Conservation (phyloP, 257 asterid species). For the Buddleja alternifolia region DNA sequence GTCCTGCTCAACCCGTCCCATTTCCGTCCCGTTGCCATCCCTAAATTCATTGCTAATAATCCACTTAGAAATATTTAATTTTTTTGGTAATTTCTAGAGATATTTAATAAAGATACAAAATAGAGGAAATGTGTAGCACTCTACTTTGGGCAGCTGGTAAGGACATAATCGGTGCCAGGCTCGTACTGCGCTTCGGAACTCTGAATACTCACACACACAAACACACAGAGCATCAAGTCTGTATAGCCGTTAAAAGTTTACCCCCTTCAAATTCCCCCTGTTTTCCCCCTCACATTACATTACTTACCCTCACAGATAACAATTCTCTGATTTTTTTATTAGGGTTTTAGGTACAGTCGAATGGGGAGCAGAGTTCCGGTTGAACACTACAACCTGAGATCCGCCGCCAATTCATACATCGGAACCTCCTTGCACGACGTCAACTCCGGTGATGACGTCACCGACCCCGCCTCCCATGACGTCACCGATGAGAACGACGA, state of each 20-base stretch:
- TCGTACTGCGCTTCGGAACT: slow-evolving; percentile 53
- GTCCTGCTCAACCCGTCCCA: no score
- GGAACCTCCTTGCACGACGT: slow-evolving; percentile 79
- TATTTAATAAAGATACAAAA: no score
- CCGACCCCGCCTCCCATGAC: slow-evolving; percentile 58
- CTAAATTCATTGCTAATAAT: no score
- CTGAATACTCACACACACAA: slow-evolving; percentile 15
- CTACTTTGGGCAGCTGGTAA: no score
- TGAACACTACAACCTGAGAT: slow-evolving; percentile 72
- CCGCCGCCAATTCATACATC: slow-evolving; percentile 72
- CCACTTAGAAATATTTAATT: no score
- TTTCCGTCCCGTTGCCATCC: no score
- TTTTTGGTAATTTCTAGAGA: no score
- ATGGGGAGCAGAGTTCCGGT: slow-evolving; percentile 84
- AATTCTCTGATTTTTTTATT: background rate
- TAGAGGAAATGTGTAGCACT: no score
- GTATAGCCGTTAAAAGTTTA: slow-evolving; percentile 51
- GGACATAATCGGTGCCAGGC: slow-evolving; percentile 36
- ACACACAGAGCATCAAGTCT: slow-evolving; percentile 15
- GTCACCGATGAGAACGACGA: slow-evolving; percentile 73
- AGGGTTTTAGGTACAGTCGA: slow-evolving; percentile 39
- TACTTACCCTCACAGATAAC: no score
- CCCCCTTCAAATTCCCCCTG: slow-evolving; percentile 30
- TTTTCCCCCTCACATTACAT: background rate
- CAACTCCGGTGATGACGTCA: slow-evolving; percentile 66